Evolutionary conservation across 345 rosid species (phyloP), one percentile per base, ranked within the genome.

Genomic region (Pistacia vera): DNA sequence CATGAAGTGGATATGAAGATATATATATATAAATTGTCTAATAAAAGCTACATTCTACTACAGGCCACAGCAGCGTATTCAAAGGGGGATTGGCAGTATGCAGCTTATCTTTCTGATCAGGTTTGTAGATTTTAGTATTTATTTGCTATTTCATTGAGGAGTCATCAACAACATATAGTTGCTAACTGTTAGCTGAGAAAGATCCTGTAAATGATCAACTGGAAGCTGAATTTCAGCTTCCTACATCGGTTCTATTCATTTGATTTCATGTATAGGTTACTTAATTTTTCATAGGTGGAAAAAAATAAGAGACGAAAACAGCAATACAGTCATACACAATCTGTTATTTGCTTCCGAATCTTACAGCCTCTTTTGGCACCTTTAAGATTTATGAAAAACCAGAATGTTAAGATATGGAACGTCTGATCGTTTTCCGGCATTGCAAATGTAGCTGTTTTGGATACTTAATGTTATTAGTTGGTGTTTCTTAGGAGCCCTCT

Each of bases 61-160:
- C 83, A 95, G 99, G 99, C 99, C 78, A 84, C 92, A 30, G 80
- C 76, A 68, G 99, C 97, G 77, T 85, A 90, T 88, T 88, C 97
- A 36, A 95, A 88, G 74, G 93, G 97, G 64, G 77, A 89, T 41
- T 66, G 84, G 78, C 85, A 66, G 33, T 79, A 88, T 76, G 98
- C 98, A 1, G 88, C 98, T 66, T 83, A 90, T 85, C 93, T 93
- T 79, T 87, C 97, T 73, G 94, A 92, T 33, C 85, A 92, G 99
- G 99, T 93, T 74, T 54, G 51, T 74, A 8, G 13, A 35, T 16
- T 67, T 25, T 52, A 63, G 17, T 46, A 30, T 61, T 12, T 4
- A 4, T 59, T 7, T 36, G 25, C 12, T 70, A 30, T 17, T 18
- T 33, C 63, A 33, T 16, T 70, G 63, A 54, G 44, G 57, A 16